These are phyloP conservation scores for Magnaporthales sp. DNA, from an alignment of 2,329 filamentous ascomycete species.

Conservation along the genomic window DNA sequence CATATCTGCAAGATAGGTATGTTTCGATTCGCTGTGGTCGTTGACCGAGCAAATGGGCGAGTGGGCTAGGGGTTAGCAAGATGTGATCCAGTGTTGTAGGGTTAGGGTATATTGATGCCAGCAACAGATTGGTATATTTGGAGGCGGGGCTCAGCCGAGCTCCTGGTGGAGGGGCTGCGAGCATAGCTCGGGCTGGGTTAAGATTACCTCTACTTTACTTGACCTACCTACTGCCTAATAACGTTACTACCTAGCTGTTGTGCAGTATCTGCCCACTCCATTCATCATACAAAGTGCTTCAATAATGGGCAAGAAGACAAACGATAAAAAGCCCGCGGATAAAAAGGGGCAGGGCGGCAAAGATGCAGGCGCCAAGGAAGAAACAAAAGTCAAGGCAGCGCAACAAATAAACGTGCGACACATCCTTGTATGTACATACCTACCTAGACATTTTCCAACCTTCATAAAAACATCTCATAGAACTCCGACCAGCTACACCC, in stretches of 20 bases:
- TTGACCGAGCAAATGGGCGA: not conserved
- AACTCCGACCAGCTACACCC: not conserved
- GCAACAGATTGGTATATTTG: not conserved
- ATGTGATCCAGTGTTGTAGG: not conserved
- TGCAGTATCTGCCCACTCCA: not conserved
- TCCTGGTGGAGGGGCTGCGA: not conserved
- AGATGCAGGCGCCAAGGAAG: slow-evolving; percentile 6
- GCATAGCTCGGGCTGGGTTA: not conserved
- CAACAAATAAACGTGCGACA: slow-evolving; percentile 61
- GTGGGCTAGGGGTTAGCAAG: not conserved
- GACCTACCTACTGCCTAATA: not conserved
- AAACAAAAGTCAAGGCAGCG: slow-evolving; percentile 13
- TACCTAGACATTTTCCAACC: not conserved
- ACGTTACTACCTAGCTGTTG: not conserved
- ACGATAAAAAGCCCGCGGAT: slow-evolving; percentile 11
- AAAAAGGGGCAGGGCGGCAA: slow-evolving; percentile 9
- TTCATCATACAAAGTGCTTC: not conserved
- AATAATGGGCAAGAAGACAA: slow-evolving; percentile 14
- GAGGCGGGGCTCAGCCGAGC: not conserved
- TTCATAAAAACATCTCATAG: not conserved
- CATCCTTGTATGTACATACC: slow-evolving; percentile 42
- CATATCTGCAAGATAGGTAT: not conserved
- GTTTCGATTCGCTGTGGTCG: not conserved
- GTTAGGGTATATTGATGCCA: not conserved
- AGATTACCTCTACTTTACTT: not conserved